These are phyloP conservation scores for Blechomonas ayalai DNA, from an alignment of 208 protist genomes.

Conservation along the genomic window DNA sequence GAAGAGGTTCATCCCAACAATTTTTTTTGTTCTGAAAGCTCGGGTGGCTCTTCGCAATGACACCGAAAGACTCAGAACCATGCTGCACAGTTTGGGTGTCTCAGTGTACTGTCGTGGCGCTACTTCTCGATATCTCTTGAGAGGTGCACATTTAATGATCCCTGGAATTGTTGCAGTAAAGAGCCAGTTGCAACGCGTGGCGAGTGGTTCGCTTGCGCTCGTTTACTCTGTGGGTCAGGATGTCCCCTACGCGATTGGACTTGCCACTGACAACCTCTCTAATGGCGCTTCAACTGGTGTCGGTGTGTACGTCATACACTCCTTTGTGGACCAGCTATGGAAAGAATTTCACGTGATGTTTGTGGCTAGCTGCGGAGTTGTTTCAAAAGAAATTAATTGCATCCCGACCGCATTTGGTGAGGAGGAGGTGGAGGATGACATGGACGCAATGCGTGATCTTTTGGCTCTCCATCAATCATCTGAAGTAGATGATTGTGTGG, in stretches of 20 bases:
- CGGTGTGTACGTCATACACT: constrained; percentile 55
- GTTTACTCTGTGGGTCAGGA: constrained; percentile 29
- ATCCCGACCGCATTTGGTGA: constrained; percentile 17
- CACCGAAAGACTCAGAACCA: constrained; percentile 8
- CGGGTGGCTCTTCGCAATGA: constrained; percentile 14
- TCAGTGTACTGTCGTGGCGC: constrained; percentile 34
- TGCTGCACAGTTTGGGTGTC: constrained; percentile 11
- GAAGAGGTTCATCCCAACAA: constrained; percentile 28
- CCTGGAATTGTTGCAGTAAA: constrained; percentile 35
- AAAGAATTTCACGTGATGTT: constrained; percentile 30
- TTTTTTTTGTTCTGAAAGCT: constrained; percentile 56
- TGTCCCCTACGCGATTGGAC: constrained; percentile 57
- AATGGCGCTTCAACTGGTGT: constrained; percentile 16
- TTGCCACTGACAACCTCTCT: constrained; percentile 31
- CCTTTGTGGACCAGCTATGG: constrained; percentile 59
- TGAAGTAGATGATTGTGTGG: too few relatives aligned
- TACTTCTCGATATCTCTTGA: constrained; percentile 57
- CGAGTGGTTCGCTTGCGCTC: constrained; percentile 13
- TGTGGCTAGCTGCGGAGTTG: constrained; percentile 11
- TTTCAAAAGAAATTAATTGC: constrained; percentile 5
- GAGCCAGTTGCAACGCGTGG: background rate
- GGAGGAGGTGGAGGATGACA: constrained; percentile 12
- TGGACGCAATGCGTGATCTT: too few relatives aligned
- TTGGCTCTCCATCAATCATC: too few relatives aligned
- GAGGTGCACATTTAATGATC: constrained; percentile 80